phyloP scores from a whole-genome alignment of 768 basidiomycete genomes.

The Tulasnella sp. region DNA sequence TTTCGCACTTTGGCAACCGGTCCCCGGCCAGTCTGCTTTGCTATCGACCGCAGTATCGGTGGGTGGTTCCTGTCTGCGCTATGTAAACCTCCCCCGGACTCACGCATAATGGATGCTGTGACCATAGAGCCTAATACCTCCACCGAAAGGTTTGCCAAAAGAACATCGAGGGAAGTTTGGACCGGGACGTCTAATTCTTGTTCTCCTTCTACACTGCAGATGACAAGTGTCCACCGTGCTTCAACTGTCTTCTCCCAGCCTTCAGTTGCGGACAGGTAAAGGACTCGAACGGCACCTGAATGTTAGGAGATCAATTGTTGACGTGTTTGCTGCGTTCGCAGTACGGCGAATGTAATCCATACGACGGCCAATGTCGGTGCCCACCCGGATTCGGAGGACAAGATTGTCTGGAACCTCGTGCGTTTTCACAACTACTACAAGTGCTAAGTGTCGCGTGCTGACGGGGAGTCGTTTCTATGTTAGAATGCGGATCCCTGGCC shows the following conservation, averaged over 20 bases:
- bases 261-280: slow-evolving; percentile 80
- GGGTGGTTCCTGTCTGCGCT: not conserved
- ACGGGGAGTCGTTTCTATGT: not conserved
- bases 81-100: not conserved
- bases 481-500: slow-evolving; percentile 91
- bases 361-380: slow-evolving; percentile 94
- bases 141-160: not conserved
- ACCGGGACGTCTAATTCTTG: not conserved
- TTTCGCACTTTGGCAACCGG: slow-evolving; percentile 18
- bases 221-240: slow-evolving; percentile 57
- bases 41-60: not conserved
- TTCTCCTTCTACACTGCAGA: slow-evolving; percentile 5
- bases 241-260: slow-evolving; percentile 90
- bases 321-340: slow-evolving; percentile 28
- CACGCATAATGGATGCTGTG: not conserved
- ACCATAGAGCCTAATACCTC: not conserved
- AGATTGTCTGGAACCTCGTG: slow-evolving; percentile 89
- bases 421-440: slow-evolving; percentile 38
- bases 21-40: not conserved
- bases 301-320: not conserved
- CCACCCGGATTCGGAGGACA: slow-evolving; percentile 97
- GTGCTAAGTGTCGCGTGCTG: not conserved
- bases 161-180: not conserved
- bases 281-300: not conserved
- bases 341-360: slow-evolving; percentile 84